phyloP scores from a whole-genome alignment of 225 moss, liverwort and hornwort species.

The Pseudoscleropodium purum region DNA sequence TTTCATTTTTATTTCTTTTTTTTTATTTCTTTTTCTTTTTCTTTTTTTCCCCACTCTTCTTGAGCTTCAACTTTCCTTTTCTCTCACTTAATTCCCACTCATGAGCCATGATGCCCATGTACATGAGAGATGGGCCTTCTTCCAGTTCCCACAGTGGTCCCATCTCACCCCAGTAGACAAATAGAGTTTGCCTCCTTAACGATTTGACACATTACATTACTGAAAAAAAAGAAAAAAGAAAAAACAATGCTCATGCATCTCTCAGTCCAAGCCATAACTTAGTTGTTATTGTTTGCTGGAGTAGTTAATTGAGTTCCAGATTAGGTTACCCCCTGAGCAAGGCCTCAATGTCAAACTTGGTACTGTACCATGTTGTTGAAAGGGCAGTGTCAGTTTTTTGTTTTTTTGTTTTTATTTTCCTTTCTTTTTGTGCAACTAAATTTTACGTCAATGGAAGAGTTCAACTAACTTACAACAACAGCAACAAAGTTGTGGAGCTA shows the following conservation, averaged over 20 bases:
- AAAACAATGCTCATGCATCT: background rate
- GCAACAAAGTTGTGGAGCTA: background rate
- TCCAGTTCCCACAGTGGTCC: background rate
- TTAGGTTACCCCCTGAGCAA: too few species aligned
- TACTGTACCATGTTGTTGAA: background rate
- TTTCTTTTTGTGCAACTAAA: background rate
- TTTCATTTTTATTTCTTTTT: background rate
- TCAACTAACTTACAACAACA: background rate
- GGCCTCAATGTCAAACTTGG: background rate
- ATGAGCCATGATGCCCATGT: slow-evolving; percentile 18
- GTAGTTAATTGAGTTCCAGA: background rate
- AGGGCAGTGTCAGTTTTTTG: background rate
- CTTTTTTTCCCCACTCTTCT: accelerated
- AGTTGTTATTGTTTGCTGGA: background rate
- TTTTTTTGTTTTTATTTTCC: background rate
- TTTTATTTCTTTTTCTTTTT: too few species aligned
- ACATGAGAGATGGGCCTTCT: background rate
- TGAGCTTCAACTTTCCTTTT: background rate
- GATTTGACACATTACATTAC: background rate
- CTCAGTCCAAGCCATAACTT: too few species aligned
- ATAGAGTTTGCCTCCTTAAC: background rate
- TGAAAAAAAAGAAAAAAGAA: background rate
- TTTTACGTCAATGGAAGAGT: background rate
- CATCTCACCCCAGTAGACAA: background rate
- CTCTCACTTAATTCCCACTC: slow-evolving; percentile 8